Percentiles rank a stretch among this genome's conserved stretches.
phyloP scores from a whole-genome alignment of 1,284 basidiomycete genomes.

The Golubevia sp. region DNA sequence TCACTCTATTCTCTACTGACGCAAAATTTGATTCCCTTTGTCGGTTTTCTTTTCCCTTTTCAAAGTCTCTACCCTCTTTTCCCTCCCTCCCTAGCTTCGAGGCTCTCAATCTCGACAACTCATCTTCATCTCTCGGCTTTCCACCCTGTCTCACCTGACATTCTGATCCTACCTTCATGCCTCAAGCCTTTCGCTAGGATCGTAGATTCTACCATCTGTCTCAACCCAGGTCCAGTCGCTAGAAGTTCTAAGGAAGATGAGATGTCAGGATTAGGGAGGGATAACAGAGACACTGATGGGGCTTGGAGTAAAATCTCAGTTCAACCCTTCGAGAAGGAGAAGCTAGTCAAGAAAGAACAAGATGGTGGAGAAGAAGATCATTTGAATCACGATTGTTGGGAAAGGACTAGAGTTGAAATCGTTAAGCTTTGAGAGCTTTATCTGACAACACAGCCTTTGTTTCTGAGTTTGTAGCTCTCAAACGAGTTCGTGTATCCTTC shows the following conservation, averaged over 20 bases:
- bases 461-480: too few relatives aligned
- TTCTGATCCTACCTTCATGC: conserved; percentile 81
- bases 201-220: conserved; percentile 70
- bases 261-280: background rate
- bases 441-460: too few relatives aligned
- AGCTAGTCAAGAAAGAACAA: background rate
- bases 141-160: conserved; percentile 69
- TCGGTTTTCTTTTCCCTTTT: too few relatives aligned
- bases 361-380: background rate
- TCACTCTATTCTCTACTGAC: too few relatives aligned
- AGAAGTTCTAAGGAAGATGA: background rate
- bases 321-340: background rate
- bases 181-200: conserved; percentile 82
- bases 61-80: too few relatives aligned
- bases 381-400: background rate
- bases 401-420: background rate
- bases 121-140: conserved; percentile 37
- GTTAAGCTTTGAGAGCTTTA: background rate
- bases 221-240: conserved; percentile 69
- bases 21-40: too few relatives aligned
- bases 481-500: too few relatives aligned
- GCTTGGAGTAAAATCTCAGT: background rate
- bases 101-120: conserved; percentile 27
- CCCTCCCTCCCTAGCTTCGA: background rate
- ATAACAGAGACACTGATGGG: background rate